A percentile compares a stretch with the other conserved stretches of the same genome.
phyloP scores from a whole-genome alignment of 352 stramenopile species.

The Peronospora belbahrii region DNA sequence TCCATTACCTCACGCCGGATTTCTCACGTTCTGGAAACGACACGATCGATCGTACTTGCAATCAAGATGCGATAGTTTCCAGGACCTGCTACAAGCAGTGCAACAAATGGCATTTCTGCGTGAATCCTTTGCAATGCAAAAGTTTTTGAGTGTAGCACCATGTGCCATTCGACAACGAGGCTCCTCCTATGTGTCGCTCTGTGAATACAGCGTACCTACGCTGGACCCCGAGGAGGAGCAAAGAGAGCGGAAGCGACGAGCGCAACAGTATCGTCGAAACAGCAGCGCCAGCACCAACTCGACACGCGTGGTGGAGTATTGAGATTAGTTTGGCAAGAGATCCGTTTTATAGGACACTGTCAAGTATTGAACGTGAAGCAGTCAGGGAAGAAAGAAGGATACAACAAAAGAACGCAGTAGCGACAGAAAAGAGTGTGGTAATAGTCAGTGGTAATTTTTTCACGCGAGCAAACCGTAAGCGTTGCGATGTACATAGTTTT shows the following conservation, averaged over 20 bases:
- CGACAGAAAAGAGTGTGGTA: conserved; percentile 8
- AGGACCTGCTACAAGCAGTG: conserved; percentile 60
- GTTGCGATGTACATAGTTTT: conserved; percentile 13
- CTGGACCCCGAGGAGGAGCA: conserved; percentile 62
- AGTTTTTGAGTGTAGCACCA: conserved; percentile 65
- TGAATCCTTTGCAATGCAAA: conserved; percentile 54
- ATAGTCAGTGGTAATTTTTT: conserved; percentile 26
- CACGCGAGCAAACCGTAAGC: conserved; percentile 7
- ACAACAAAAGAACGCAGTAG: not conserved
- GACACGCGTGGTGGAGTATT: conserved; percentile 44
- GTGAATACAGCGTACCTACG: conserved; percentile 62
- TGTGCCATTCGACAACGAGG: conserved; percentile 63
- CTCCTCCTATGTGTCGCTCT: conserved; percentile 76
- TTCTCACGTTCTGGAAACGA: conserved; percentile 75
- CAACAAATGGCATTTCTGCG: conserved; percentile 56
- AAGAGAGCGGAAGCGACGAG: conserved; percentile 60
- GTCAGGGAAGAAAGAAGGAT: not conserved
- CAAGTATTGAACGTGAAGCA: conserved; percentile 21
- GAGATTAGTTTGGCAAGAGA: conserved; percentile 7
- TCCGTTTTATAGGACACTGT: conserved; percentile 11
- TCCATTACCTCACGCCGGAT: conserved; percentile 58
- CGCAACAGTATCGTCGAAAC: conserved; percentile 65
- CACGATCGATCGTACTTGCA: conserved; percentile 72
- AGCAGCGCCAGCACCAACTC: conserved; percentile 51
- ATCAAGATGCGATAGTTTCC: conserved; percentile 61